Evolutionary conservation across 495 filamentous ascomycete species (phyloP), one percentile per base, ranked within the genome.

Genomic region (Talaromyces proteolyticus): DNA sequence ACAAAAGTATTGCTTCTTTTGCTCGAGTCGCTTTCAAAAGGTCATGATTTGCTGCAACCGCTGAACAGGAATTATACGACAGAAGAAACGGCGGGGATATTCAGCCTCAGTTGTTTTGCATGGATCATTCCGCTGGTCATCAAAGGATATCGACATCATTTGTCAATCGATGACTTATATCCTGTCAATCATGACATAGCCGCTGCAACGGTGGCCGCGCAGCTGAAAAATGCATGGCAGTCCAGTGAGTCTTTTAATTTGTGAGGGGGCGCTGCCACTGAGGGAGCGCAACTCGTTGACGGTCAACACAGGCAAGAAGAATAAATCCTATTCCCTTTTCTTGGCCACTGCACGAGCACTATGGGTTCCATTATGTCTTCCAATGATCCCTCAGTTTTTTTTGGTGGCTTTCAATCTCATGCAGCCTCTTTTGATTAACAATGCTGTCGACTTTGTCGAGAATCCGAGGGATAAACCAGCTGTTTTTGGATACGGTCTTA

Each of bases 401-500:
- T 57, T 76, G 11, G 74, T 73, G 41, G 77, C 59, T 1, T 79
- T 84, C 62, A 69, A 58, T 29, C 77, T 78, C 51, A 68, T 67
- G 34, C 80, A 83, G 56, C 79, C 80, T 1, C 75, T 85, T 42
- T 62, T 85, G 40, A 67, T 85, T 24, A 59, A 73, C 37, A 20
- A 10, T n/a, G 45, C 45, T 2, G 23, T 48, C 36, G 24, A 40
- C 6, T 48, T 48, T 38, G 25, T 21, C 19, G 17, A 38, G 23
- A 38, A 47, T 4, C 17, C n/a, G n/a, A n/a, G 6, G 11, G 18
- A 22, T 4, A 12, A 19, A 24, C 18, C 45, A 8, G 17, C 38
- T 42, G 49, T 34, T 48, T 44, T 64, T 23, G 79, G 83, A 6
- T 84, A 85, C 57, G 81, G 82, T 4, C 62, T 86, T 43, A 82